Percentiles rank a stretch among this genome's conserved stretches.
Conservation (phyloP, 2,329 filamentous ascomycete species). For the Calonectria leucothoes region DNA sequence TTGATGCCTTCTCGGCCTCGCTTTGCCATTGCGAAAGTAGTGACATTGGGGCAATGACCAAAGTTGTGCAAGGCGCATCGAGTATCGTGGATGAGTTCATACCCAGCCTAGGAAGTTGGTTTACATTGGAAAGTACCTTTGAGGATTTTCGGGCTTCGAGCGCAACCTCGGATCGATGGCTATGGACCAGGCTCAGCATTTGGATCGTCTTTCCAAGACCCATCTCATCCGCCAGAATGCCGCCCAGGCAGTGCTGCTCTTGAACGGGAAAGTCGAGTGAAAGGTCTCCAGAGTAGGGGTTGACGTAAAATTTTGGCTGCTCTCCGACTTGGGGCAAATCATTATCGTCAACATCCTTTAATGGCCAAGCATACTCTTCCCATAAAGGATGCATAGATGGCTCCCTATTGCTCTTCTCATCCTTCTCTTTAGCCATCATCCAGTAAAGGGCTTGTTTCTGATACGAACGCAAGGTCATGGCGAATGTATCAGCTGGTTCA, state of each 20-base stretch:
- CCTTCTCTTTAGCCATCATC: constrained; percentile 95
- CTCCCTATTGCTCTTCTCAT: constrained; percentile 77
- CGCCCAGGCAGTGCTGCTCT: constrained; percentile 93
- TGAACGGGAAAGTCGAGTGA: constrained; percentile 92
- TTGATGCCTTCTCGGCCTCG: constrained; percentile 91
- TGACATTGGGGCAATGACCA: constrained; percentile 98
- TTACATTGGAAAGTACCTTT: constrained; percentile 58
- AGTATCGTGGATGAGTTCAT: constrained; percentile 68
- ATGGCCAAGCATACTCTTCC: constrained; percentile 95
- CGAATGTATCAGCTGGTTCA: constrained; percentile 84
- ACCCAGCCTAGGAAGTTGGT: constrained; percentile 71
- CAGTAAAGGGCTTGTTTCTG: constrained; percentile 96
- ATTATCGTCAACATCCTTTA: constrained; percentile 87
- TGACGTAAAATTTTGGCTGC: constrained; percentile 88
- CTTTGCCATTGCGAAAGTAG: constrained; percentile 97
- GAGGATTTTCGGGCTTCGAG: constrained; percentile 49
- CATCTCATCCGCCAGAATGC: constrained; percentile 97
- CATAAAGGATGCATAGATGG: constrained; percentile 95
- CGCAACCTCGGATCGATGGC: constrained; percentile 74
- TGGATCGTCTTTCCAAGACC: constrained; percentile 98
- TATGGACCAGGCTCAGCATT: constrained; percentile 94
- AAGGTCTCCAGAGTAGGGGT: constrained; percentile 95
- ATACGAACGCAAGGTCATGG: constrained; percentile 87
- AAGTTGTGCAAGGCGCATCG: constrained; percentile 85
- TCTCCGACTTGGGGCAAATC: constrained; percentile 73